Conservation (phyloP, 305 asterid genomes). For the Euphrasia arctica region DNA sequence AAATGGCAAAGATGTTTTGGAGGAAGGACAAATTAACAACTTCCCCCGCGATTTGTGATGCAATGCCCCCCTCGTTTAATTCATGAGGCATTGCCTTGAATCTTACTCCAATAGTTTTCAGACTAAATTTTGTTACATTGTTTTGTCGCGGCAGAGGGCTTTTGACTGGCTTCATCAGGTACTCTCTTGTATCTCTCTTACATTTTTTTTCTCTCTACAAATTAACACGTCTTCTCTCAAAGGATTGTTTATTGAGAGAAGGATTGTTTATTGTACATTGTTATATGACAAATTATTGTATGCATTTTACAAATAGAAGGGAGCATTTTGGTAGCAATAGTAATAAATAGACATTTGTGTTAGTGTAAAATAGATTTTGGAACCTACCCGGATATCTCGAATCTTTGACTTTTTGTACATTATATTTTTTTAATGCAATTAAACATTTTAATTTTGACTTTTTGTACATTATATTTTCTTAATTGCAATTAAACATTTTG, state of each 20-base stretch:
- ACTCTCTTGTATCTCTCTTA: constrained; percentile 19
- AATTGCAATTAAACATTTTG: not conserved
- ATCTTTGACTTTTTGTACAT: not conserved
- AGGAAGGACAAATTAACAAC: constrained; percentile 93
- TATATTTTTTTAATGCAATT: not conserved
- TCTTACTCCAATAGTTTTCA: constrained; percentile 19
- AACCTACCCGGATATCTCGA: not conserved
- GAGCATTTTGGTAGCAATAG: too few relatives aligned
- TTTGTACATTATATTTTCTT: too few relatives aligned
- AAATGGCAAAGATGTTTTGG: constrained; percentile 67
- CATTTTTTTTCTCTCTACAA: not conserved
- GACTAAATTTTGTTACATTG: constrained; percentile 31
- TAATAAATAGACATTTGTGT: too few relatives aligned
- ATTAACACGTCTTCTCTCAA: constrained; percentile 25
- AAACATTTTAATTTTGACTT: not conserved
- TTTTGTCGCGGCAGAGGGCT: constrained; percentile 26
- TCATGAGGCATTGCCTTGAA: constrained; percentile 27
- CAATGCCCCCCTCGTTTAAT: constrained; percentile 7
- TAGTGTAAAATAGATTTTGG: not conserved
- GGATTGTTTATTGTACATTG: constrained; percentile 37
- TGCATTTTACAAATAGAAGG: too few relatives aligned
- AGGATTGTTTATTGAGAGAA: constrained; percentile 24
- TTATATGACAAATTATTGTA: constrained; percentile 20
- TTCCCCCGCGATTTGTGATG: constrained; percentile 80
- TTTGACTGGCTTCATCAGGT: constrained; percentile 27